A percentile compares a stretch with the other conserved stretches of the same genome.
Conservation (phyloP, 169 alveolate genomes). For the Blepharisma undulans region DNA sequence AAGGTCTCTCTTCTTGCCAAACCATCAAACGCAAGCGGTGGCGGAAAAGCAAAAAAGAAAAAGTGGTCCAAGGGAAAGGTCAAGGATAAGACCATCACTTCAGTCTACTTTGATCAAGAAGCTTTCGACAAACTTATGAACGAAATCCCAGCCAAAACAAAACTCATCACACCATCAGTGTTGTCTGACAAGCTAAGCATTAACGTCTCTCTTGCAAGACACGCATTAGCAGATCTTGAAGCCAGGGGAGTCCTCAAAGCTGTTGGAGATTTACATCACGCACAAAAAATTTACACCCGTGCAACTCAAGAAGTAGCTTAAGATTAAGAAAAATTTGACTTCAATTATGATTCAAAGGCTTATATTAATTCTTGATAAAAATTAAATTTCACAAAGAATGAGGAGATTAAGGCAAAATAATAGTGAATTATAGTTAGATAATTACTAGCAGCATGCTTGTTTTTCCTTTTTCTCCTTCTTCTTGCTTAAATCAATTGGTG, state of each 20-base stretch:
- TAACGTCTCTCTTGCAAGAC: constrained; percentile 91
- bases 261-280: constrained; percentile 87
- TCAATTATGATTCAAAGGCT: background rate
- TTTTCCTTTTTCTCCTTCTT: background rate
- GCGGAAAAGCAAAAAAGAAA: constrained; percentile 62
- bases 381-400: background rate
- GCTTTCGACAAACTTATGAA: constrained; percentile 86
- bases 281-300: constrained; percentile 84
- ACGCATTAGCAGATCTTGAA: constrained; percentile 85
- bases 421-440: background rate
- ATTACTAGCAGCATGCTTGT: background rate
- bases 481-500: constrained; percentile 15
- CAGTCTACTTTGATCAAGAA: constrained; percentile 93
- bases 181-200: constrained; percentile 91
- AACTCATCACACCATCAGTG: constrained; percentile 90
- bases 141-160: constrained; percentile 91
- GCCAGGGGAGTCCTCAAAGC: constrained; percentile 81
- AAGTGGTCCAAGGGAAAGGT: constrained; percentile 90
- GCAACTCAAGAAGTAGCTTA: background rate
- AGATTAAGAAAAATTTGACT: background rate
- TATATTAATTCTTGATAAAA: background rate
- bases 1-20: constrained; percentile 30
- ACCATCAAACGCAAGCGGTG: constrained; percentile 4
- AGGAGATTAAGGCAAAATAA: background rate
- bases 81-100: constrained; percentile 94